Base-by-base conservation (phyloP, 768 basidiomycete species). In the Boletus reticulatus region DNA sequence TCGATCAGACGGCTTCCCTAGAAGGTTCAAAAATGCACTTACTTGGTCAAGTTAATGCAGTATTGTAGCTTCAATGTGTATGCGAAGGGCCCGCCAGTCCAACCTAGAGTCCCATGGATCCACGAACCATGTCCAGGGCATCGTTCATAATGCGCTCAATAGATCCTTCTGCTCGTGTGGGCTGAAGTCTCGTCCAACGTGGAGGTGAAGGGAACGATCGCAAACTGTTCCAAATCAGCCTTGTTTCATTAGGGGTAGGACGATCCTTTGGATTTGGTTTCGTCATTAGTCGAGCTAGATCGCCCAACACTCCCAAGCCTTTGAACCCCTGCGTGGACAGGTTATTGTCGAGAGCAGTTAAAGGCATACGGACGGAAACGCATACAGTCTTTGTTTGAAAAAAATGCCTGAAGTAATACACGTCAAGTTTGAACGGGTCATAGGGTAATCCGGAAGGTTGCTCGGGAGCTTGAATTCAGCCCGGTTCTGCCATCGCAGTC, bases 401-500 rank as follows among this genome's bases (percentile, higher is more conserved):
- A 7, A 71, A 29, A 20, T 67, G 57, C 4, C 68, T 70, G 1
- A 70, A 58, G 1, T 63, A 66, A 48, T 61, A 70, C 1, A 73
- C 50, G 27, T 73, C 72, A 1, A 67, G 24, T 48, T 67, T 71
- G 59, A 67, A 73, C 0, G 69, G 65, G 32, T 73, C 64, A n/a
- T 67, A 70, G 0, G 71, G 67, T 4, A 52, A 38, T 2, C 48
- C 50, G 1, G 41, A 37, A 7, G 42, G 53, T 6, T 73, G 60
- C 34, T 72, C 70, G 1, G 70, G 69, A 0, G 65, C 61, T 4
- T 58, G 47, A 14, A 48, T 48, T 32, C 66, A 63, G 1, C 65
- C 59, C 0, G 61, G 49, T 2, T 32, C 4, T 43, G 2, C 53
- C 60, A 31, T 74, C 52, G 11, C 55, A 63, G 3, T 47, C 48